These are phyloP conservation scores for Sordariomycetes sp. DNA, from an alignment of 2,329 filamentous ascomycete species.

Conservation along the genomic window DNA sequence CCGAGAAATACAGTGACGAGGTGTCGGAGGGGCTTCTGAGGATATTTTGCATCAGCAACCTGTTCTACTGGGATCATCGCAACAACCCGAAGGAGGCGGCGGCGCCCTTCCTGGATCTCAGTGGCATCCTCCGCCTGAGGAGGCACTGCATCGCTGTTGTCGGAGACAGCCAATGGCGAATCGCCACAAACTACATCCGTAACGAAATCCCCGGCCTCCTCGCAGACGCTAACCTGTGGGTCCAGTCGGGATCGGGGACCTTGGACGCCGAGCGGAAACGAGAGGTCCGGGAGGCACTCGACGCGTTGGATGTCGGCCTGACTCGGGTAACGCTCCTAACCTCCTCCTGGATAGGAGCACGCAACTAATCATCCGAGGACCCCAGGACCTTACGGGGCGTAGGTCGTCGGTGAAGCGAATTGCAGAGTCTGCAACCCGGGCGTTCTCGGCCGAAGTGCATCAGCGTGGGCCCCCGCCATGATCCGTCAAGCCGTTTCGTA, in stretches of 20 bases:
- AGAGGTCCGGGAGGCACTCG: constrained; percentile 16
- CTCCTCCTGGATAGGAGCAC: neutral
- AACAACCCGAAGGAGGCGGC: constrained; percentile 10
- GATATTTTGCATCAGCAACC: constrained; percentile 32
- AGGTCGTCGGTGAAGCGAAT: constrained; percentile 9
- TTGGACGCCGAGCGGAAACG: constrained; percentile 21
- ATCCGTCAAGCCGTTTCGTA: neutral
- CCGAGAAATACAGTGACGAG: constrained; percentile 13
- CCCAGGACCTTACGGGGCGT: neutral
- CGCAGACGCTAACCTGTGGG: constrained; percentile 26
- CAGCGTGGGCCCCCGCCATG: neutral
- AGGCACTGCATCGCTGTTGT: constrained; percentile 30
- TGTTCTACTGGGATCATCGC: constrained; percentile 24
- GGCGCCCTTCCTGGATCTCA: constrained; percentile 20
- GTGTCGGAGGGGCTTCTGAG: constrained; percentile 12
- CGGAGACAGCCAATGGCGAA: constrained; percentile 23
- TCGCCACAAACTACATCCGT: constrained; percentile 21
- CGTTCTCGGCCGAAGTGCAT: neutral
- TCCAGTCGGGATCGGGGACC: constrained; percentile 24
- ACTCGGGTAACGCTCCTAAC: constrained; percentile 13
- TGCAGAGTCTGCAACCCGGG: constrained; percentile 9
- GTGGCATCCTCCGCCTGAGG: constrained; percentile 25
- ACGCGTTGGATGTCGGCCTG: constrained; percentile 16
- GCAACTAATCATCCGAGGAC: neutral
- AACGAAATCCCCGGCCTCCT: constrained; percentile 26